phyloP scores from a whole-genome alignment of 768 basidiomycete species.

The Podaxis sp. region DNA sequence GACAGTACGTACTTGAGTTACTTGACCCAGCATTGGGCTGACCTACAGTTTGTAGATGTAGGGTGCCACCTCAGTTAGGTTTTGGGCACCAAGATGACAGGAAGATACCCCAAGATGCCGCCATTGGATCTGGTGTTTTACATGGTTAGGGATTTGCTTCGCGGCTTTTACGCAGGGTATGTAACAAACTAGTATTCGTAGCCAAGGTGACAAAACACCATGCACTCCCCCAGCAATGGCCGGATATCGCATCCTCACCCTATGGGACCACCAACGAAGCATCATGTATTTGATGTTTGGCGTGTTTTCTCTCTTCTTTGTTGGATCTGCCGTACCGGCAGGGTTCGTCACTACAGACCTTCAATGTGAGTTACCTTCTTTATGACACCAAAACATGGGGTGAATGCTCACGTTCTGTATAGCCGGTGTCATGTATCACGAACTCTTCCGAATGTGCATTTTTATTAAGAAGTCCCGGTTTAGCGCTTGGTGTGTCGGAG shows the following conservation, averaged over 20 bases:
- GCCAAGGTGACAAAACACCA: background rate
- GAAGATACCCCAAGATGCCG: background rate
- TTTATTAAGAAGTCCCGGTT: background rate
- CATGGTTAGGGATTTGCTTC: background rate
- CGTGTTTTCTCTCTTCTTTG: background rate
- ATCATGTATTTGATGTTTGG: background rate
- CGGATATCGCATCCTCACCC: background rate
- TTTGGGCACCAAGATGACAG: background rate
- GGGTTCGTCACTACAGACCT: background rate
- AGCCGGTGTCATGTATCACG: background rate
- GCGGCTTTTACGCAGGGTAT: background rate
- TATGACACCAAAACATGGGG: background rate
- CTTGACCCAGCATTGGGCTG: background rate
- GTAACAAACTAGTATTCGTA: background rate
- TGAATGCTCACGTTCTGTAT: background rate
- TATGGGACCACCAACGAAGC: conserved; percentile 3
- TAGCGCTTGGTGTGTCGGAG: background rate
- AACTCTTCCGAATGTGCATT: background rate
- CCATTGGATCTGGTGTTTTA: background rate
- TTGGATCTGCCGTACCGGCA: background rate
- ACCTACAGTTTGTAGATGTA: background rate
- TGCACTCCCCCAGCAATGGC: background rate
- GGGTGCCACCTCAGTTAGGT: background rate
- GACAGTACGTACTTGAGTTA: background rate
- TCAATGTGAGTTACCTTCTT: background rate